Percentiles rank a stretch among this genome's conserved stretches.
These are phyloP conservation scores for Oemleria cerasiformis DNA, from an alignment of 306 rosid species.

Conservation along the genomic window DNA sequence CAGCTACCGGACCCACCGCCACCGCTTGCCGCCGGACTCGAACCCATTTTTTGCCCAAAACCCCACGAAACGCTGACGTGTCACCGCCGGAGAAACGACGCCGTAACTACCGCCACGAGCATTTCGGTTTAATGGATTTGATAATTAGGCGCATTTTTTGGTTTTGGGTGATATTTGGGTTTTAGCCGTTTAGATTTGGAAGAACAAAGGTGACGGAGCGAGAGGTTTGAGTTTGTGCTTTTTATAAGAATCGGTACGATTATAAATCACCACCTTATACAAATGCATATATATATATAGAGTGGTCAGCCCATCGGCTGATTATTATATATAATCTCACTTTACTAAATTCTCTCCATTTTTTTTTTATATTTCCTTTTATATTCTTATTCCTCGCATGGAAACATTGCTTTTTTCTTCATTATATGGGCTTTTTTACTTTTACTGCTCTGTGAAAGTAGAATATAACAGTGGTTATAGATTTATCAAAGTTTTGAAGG, in stretches of 20 bases:
- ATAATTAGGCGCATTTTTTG: not conserved
- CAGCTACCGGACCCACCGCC: constrained; percentile 16
- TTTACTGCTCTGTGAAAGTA: too few relatives aligned
- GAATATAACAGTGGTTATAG: too few relatives aligned
- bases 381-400: too few relatives aligned
- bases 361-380: too few relatives aligned
- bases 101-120: not conserved
- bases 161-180: not conserved
- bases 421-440: too few relatives aligned
- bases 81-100: not conserved
- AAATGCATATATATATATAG: too few relatives aligned
- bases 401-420: too few relatives aligned
- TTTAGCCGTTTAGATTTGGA: not conserved
- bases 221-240: not conserved
- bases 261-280: too few relatives aligned
- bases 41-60: constrained; percentile 45
- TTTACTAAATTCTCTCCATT: too few relatives aligned
- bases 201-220: not conserved
- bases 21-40: constrained; percentile 41
- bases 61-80: not conserved
- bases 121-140: not conserved
- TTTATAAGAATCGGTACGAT: not conserved
- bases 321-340: too few relatives aligned
- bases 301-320: too few relatives aligned
- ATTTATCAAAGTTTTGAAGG: too few relatives aligned